Conservation (phyloP, 108 stramenopile species). For the Cylindrotheca closterium region DNA sequence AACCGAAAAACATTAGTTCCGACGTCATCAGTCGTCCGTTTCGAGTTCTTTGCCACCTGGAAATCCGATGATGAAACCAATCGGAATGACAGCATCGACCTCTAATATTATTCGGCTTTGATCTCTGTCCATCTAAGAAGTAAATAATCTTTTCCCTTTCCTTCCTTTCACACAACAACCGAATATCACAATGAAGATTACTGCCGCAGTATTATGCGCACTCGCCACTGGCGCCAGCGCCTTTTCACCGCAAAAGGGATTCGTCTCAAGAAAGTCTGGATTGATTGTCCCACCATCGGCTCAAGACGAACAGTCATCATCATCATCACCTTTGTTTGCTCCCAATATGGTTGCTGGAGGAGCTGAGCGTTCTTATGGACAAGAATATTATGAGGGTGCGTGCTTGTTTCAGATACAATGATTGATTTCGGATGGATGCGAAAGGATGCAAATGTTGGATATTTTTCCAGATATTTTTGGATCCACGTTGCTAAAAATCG, state of each 20-base stretch:
- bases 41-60: too few species aligned
- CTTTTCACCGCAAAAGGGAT: constrained; percentile 12
- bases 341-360: constrained; percentile 58
- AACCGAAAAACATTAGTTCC: too few species aligned
- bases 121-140: too few species aligned
- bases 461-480: too few species aligned
- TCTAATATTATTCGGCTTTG: too few species aligned
- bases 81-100: too few species aligned
- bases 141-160: too few species aligned
- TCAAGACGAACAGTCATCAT: constrained; percentile 3
- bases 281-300: constrained; percentile 16
- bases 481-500: too few species aligned
- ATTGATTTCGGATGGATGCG: not conserved
- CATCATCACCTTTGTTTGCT: constrained; percentile 3
- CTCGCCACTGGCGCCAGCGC: constrained; percentile 8
- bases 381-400: constrained; percentile 69
- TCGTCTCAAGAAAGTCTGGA: constrained; percentile 16
- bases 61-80: too few species aligned
- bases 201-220: constrained; percentile 6
- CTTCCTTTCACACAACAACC: too few species aligned
- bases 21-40: too few species aligned
- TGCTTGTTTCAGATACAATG: not conserved
- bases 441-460: too few species aligned
- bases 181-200: constrained; percentile 21
- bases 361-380: constrained; percentile 39